These are phyloP conservation scores for Carex sylvatica DNA, from an alignment of 202 grass and related monocot genomes.

Conservation along the genomic window DNA sequence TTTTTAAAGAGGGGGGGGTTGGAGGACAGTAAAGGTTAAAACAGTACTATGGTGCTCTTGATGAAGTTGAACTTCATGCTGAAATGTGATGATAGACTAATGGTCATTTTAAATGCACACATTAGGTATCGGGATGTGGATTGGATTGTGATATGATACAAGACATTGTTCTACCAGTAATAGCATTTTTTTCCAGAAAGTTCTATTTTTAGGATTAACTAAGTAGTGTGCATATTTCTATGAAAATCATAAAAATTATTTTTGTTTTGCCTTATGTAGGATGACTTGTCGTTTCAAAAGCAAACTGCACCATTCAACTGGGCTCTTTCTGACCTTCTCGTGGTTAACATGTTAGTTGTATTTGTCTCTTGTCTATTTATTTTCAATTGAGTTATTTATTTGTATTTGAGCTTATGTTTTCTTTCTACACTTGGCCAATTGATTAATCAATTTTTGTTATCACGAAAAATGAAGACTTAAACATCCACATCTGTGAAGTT, in stretches of 20 bases:
- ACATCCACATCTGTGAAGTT: not conserved
- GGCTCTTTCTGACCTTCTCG: constrained; percentile 25
- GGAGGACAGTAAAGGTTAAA: too few relatives aligned
- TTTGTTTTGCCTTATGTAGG: constrained; percentile 24
- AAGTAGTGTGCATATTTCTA: not conserved
- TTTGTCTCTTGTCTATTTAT: not conserved
- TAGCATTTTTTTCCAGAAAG: not conserved
- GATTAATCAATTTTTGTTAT: not conserved
- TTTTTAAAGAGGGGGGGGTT: too few relatives aligned
- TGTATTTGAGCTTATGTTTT: not conserved
- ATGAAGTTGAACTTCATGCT: too few relatives aligned
- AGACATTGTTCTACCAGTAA: not conserved
- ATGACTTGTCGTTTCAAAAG: constrained; percentile 10
- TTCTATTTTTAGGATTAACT: not conserved
- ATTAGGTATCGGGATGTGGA: too few relatives aligned
- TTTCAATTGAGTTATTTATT: constrained; percentile 12
- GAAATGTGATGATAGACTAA: too few relatives aligned
- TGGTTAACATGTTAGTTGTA: constrained; percentile 30
- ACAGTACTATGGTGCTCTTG: too few relatives aligned
- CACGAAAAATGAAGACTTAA: not conserved
- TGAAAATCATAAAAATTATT: not conserved
- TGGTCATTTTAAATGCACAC: too few relatives aligned
- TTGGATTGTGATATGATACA: not conserved
- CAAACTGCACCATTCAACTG: not conserved
- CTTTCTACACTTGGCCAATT: not conserved